Evolutionary conservation across 768 basidiomycete genomes (phyloP), one percentile per base, ranked within the genome.

Genomic region (Chlorophyllum brunneum): DNA sequence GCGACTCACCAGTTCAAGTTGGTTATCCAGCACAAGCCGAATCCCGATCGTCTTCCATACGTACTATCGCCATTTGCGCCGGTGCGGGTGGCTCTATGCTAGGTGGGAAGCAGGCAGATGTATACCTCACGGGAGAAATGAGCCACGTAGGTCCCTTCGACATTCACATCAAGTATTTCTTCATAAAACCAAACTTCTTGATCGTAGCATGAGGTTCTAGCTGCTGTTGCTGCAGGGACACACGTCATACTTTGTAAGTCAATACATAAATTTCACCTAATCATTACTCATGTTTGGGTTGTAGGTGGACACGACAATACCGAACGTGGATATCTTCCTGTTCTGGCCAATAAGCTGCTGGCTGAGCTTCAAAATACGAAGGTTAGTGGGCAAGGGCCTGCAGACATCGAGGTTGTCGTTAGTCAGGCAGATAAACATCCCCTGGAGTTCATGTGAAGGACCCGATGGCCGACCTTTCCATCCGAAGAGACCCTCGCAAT

Each of bases 51-150:
- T 49, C 65, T 41, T 59, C 66, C 56, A 61, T 87, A 45, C 68
- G 71, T 51, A 82, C 83, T 24, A 78, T 97, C 52, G 94, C 90
- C 46, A 85, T 98, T 54, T 97, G 95, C 67, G 94, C 94, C 30
- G 95, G 95, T 30, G 86, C 87, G 24, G 95, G 93, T 43, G 88
- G 81, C 1, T 86, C 85, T 38, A 75, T 95, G 65, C 78, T 98
- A 42, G 67, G 75, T 16, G 85, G 81, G 43, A 74, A 81, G 33
- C 68, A 80, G 40, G 94, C 93, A 33, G 94, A 97, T 66, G 80
- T 94, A 22, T 92, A 89, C 66, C 76, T 94, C 61, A 98, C 95
- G 2, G 95, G 95, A 7, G 93, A 98, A 71, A 90, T 95, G 88
- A 66, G 79, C 16, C 94, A 95, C 68, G 91, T 92, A 67, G 46